Percentiles rank a stretch among this genome's conserved stretches.
Evolutionary conservation across 202 grass and related monocot species (phyloP).

Genomic region (Elaeis oleifera): DNA sequence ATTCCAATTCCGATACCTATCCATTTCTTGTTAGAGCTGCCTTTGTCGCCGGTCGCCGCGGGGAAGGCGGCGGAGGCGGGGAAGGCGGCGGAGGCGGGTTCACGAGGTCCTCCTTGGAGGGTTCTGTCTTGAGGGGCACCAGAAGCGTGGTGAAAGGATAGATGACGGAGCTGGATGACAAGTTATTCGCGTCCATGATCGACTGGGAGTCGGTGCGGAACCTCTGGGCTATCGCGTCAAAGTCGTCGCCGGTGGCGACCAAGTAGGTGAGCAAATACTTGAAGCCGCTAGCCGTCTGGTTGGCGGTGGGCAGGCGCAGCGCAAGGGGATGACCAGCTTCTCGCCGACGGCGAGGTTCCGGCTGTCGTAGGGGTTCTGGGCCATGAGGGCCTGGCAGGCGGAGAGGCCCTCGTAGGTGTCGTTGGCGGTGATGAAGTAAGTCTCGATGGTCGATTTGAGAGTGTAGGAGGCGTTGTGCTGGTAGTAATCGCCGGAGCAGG

Average conservation of each 20-base stretch:
- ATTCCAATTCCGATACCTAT: slow-evolving; percentile 46
- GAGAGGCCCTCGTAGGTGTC: slow-evolving; percentile 78
- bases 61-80: slow-evolving; percentile 8
- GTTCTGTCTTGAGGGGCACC: slow-evolving; percentile 50
- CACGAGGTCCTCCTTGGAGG: slow-evolving; percentile 37
- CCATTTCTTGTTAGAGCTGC: slow-evolving; percentile 23
- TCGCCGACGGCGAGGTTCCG: slow-evolving; percentile 6
- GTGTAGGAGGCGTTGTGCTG: slow-evolving; percentile 67
- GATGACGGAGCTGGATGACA: slow-evolving; percentile 26
- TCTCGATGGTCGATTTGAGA: slow-evolving; percentile 17
- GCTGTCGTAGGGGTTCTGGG: slow-evolving; percentile 53
- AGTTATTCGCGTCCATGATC: slow-evolving; percentile 44
- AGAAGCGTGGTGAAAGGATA: slow-evolving; percentile 76
- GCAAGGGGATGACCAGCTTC: slow-evolving; percentile 44
- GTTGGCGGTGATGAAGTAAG: slow-evolving; percentile 65
- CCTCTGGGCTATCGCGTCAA: slow-evolving; percentile 31
- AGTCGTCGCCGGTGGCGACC: slow-evolving; percentile 32
- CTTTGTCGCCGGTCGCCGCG: slow-evolving; percentile 1
- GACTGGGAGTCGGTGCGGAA: slow-evolving; percentile 29
- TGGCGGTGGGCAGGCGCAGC: slow-evolving; percentile 58
- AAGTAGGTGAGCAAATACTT: slow-evolving; percentile 55
- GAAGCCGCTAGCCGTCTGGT: slow-evolving; percentile 35
- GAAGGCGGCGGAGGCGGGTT: slow-evolving; percentile 32
- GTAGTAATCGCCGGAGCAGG: slow-evolving; percentile 44
- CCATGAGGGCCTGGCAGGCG: slow-evolving; percentile 75